A percentile compares a stretch with the other conserved stretches of the same genome.
Conservation (phyloP, 495 filamentous ascomycete species). For the Rostrohypoxylon terebratum region DNA sequence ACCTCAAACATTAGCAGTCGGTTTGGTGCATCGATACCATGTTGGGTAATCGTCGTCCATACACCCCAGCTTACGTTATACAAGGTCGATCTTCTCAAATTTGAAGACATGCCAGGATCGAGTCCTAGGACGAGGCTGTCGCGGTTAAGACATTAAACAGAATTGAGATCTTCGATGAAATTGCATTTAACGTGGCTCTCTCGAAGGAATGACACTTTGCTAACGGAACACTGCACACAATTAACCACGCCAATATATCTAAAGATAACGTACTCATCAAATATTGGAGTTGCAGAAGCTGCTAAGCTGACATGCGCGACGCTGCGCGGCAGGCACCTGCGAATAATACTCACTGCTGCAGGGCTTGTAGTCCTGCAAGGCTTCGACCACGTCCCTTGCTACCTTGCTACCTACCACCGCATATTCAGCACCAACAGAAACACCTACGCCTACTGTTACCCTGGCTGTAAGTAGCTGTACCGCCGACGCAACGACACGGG, state of each 20-base stretch:
- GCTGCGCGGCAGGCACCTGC: slow-evolving; percentile 25
- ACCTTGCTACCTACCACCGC: slow-evolving; percentile 1
- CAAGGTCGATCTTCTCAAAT: slow-evolving; percentile 29
- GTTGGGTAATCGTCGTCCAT: slow-evolving; percentile 12
- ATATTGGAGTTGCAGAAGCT: slow-evolving; percentile 25
- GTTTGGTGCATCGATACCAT: slow-evolving; percentile 26
- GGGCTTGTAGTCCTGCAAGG: slow-evolving; percentile 39
- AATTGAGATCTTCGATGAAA: slow-evolving; percentile 22
- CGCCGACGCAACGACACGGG: slow-evolving; percentile 24
- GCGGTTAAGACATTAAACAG: slow-evolving; percentile 21
- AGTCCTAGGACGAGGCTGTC: slow-evolving; percentile 27
- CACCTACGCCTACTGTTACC: slow-evolving; percentile 27
- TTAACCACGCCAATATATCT: slow-evolving; percentile 11
- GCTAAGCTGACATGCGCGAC: slow-evolving; percentile 20
- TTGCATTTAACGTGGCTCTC: slow-evolving; percentile 3
- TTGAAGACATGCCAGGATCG: slow-evolving; percentile 10
- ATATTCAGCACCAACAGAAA: slow-evolving; percentile 19
- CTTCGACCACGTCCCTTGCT: slow-evolving; percentile 29
- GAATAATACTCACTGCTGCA: slow-evolving; percentile 35
- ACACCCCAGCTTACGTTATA: not conserved
- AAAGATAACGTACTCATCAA: slow-evolving; percentile 16
- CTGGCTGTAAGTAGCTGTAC: slow-evolving; percentile 23
- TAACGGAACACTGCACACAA: not conserved
- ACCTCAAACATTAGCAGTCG: slow-evolving; percentile 8
- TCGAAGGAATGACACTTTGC: slow-evolving; percentile 1